Conservation (phyloP, 129 eudicot genomes). For the Scalesia atractyloides region DNA sequence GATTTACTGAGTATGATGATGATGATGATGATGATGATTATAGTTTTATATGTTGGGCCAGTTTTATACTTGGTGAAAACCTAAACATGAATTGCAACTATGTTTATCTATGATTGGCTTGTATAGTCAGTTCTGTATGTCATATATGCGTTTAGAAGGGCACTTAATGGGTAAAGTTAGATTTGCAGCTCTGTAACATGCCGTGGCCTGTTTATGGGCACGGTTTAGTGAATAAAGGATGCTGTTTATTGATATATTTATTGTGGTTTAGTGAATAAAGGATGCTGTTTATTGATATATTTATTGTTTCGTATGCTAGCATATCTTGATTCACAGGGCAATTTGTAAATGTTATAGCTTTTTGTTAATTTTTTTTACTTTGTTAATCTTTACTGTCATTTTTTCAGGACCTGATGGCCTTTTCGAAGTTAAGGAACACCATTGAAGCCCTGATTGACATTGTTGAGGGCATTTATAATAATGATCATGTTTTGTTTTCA, state of each 20-base stretch:
- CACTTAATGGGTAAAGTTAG: neutral
- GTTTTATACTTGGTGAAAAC: constrained; percentile 13
- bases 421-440: constrained; percentile 71
- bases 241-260: neutral
- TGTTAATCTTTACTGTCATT: neutral
- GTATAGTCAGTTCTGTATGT: constrained; percentile 2
- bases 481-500: constrained; percentile 18
- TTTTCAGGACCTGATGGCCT: constrained; percentile 81
- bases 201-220: constrained; percentile 1
- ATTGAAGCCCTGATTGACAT: constrained; percentile 30
- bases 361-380: neutral
- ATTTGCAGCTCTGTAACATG: constrained; percentile 1
- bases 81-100: constrained; percentile 6
- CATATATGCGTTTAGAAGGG: neutral
- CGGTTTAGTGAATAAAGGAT: neutral
- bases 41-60: neutral
- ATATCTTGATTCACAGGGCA: neutral
- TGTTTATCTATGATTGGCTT: constrained; percentile 5
- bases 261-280: neutral
- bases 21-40: too few relatives aligned
- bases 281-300: neutral
- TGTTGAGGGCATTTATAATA: constrained; percentile 11
- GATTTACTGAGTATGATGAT: too few relatives aligned
- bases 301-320: neutral
- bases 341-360: neutral